Evolutionary conservation across 805 yeast species (phyloP), one percentile per base, ranked within the genome.

Genomic region (Barnettozyma sp.): DNA sequence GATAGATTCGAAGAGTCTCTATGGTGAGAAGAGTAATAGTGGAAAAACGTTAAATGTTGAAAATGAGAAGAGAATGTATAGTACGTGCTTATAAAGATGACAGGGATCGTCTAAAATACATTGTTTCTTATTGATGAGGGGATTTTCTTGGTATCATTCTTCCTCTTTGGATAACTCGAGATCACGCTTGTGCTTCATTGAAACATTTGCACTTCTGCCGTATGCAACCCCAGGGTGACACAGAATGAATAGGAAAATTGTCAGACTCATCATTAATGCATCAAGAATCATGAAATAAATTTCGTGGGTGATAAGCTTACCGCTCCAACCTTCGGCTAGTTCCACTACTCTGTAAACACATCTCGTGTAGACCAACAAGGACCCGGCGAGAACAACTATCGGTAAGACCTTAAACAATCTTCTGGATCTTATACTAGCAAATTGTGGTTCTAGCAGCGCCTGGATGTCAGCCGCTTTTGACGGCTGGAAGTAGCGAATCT

Each of bases 321-420:
- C 90, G 6, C 51, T 40, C 81, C 88, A 83, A 11, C 88, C 90
- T 50, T 77, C 75, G 3, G 76, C 57, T 39, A 86, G 63, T 57
- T 86, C 95, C 25, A 73, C 67, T 21, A 83, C 68, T 52, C 95
- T 71, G 58, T 82, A 85, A 27, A 78, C 62, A 45, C 88, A 81
- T 51, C 95, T 70, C 20, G 73, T 62, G 43, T 71, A 78, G 17
- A 85, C 66, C 28, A 75, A 66, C 3, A 71, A 16, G 4, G 76
- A 74, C 1, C 80, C 63, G 4, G 58, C n/a, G 1, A 72, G 48
- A 13, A 78, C 50, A 1, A 64, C 69, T 7, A 63, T 16, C 2
- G 78, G 73, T 44, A 68, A 70, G 32, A 50, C 60, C 9, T 56
- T 49, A 50, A 76, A 75, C 3, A 55, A 16, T 11, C 30, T 40